Percentiles rank a stretch among this genome's conserved stretches.
These are phyloP conservation scores for Grosmannia clavigera DNA, from an alignment of 2,329 filamentous ascomycete species.

Conservation along the genomic window DNA sequence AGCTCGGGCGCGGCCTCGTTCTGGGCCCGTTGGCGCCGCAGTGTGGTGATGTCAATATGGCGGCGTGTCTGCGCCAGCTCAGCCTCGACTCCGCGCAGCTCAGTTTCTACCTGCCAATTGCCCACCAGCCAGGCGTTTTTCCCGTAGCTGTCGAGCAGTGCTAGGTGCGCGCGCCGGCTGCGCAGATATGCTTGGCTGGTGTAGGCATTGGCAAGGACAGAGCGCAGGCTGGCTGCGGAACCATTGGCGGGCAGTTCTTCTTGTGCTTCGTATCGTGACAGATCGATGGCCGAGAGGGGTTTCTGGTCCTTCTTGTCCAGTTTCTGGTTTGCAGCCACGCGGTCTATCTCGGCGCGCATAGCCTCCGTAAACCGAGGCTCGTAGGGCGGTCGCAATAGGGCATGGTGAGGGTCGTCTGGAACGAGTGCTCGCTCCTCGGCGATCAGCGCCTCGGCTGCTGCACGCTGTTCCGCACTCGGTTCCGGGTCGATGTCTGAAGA, in stretches of 20 bases:
- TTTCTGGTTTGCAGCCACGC: constrained; percentile 37
- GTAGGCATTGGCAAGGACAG: constrained; percentile 46
- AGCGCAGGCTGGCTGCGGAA: constrained; percentile 36
- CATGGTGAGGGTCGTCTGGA: constrained; percentile 35
- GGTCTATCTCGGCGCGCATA: constrained; percentile 55
- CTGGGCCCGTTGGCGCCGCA: constrained; percentile 57
- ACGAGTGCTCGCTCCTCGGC: constrained; percentile 44
- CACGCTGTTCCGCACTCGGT: constrained; percentile 49
- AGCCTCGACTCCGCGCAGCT: constrained; percentile 55
- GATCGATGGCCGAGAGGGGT: constrained; percentile 52
- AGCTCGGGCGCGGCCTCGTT: constrained; percentile 62
- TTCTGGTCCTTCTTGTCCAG: constrained; percentile 6
- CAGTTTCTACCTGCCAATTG: constrained; percentile 68
- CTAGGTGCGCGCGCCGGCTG: constrained; percentile 43
- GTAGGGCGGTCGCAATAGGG: constrained; percentile 41
- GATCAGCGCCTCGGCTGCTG: constrained; percentile 58
- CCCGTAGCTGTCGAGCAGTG: constrained; percentile 67
- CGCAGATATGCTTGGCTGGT: constrained; percentile 38
- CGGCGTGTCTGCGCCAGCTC: constrained; percentile 58
- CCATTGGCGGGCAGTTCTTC: constrained; percentile 26
- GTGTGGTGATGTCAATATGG: constrained; percentile 62
- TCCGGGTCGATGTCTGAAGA: constrained; percentile 66
- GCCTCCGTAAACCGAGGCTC: constrained; percentile 49
- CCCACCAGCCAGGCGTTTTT: constrained; percentile 85
- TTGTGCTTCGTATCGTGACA: constrained; percentile 70